Base-by-base conservation (phyloP, 352 stramenopile species). In the Poterioochromonas sp. region DNA sequence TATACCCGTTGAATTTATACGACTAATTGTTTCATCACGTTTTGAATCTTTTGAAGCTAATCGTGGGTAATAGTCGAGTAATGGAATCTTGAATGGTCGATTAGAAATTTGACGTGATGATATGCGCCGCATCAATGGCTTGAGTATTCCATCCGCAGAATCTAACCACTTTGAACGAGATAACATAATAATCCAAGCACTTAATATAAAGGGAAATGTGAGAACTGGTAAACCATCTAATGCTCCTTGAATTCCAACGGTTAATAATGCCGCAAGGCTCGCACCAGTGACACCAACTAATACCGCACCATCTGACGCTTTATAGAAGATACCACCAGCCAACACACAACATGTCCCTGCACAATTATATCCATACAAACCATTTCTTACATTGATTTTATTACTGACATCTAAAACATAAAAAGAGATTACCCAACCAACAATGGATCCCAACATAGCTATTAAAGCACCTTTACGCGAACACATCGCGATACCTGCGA, bases 121-220 rank as follows among this genome's bases (percentile, higher is more conserved):
- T 26, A 58, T 58, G 47, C 47, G 47, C 47, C 26, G 15, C 47
- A 58, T 26, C 47, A 58, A 15, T 26, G 47, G 47, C 47, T 26
- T 15, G 15, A 58, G 26, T 15, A 58, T 58, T 15, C 47, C 58
- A 40, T 68, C 58, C 5, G 58, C 12, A 39, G 5, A 11, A 40
- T 35, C 29, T 5, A 68, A 26, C 58, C 58, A 68, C 26, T 34
- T 34, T 15, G 26, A 39, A 20, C 29, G 58, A 37, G 26, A 35
- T 26, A 68, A 20, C 58, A 68, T 68, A 32, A 68, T 15, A 20
- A 68, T 34, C 58, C 58, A 68, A 11, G 58, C 15, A 32, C 5
- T n/a, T 20, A 26, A n/a, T 15, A 68, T 68, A 40, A 68, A 68
- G 15, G 58, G 58, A 68, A 68, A 68, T 32, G 58, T 68, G 58